phyloP scores from a whole-genome alignment of 306 rosid species.

The Cucumis melo region DNA sequence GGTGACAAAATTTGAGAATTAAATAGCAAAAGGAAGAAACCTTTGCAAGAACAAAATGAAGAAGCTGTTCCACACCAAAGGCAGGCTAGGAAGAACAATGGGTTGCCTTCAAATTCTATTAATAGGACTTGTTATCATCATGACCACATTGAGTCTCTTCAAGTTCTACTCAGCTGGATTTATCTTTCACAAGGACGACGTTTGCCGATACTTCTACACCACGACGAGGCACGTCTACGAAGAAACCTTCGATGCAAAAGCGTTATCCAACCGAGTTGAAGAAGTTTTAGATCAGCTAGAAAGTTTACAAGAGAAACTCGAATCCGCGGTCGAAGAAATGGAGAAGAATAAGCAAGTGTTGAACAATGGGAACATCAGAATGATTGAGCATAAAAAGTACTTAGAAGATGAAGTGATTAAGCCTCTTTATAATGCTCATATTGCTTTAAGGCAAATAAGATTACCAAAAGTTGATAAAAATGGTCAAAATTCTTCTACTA shows the following conservation, averaged over 20 bases:
- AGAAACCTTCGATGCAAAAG: conserved; percentile 40
- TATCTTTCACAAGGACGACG: conserved; percentile 48
- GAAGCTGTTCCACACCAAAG: conserved; percentile 43
- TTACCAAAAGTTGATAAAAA: conserved; percentile 41
- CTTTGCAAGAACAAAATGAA: conserved; percentile 15
- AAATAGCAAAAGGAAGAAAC: conserved; percentile 5
- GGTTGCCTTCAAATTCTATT: conserved; percentile 54
- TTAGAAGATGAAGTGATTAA: conserved; percentile 56
- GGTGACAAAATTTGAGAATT: not conserved
- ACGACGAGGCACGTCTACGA: conserved; percentile 19
- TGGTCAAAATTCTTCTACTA: conserved; percentile 23
- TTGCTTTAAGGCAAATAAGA: conserved; percentile 54
- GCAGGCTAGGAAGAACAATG: conserved; percentile 30
- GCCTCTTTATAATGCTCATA: conserved; percentile 65
- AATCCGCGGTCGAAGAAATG: conserved; percentile 37
- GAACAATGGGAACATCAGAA: conserved; percentile 19
- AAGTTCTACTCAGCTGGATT: conserved; percentile 67
- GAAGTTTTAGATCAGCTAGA: conserved; percentile 58
- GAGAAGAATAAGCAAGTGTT: conserved; percentile 34
- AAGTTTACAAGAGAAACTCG: conserved; percentile 57
- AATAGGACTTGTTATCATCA: conserved; percentile 57
- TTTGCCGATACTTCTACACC: conserved; percentile 38
- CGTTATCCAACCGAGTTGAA: conserved; percentile 39
- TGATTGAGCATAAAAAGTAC: conserved; percentile 34
- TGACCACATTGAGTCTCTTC: conserved; percentile 46